Evolutionary conservation across 2,329 filamentous ascomycete species (phyloP).

Genomic region (Aspergillus costaricaensis): DNA sequence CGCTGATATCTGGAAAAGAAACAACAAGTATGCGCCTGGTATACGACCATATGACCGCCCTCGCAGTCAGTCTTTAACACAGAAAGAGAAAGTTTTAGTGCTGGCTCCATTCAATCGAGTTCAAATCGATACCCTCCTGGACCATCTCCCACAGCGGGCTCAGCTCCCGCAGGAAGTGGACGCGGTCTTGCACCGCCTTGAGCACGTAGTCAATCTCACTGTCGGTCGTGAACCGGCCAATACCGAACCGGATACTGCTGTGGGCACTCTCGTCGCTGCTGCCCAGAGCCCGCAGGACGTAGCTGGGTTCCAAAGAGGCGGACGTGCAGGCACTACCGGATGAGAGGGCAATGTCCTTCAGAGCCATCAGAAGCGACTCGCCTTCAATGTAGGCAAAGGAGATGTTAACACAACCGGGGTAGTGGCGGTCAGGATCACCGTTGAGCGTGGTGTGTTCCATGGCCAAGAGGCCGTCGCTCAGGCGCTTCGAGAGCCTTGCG

Average conservation of each 20-base stretch:
- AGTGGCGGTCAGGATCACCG: constrained; percentile 78
- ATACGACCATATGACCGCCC: constrained; percentile 8
- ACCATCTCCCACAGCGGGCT: constrained; percentile 97
- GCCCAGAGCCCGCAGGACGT: constrained; percentile 89
- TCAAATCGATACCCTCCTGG: constrained; percentile 91
- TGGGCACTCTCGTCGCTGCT: constrained; percentile 98
- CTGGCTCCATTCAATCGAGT: constrained; percentile 98
- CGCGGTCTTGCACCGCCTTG: constrained; percentile 86
- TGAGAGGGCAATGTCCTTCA: constrained; percentile 96
- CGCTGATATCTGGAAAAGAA: constrained; percentile 21
- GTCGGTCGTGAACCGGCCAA: constrained; percentile 94
- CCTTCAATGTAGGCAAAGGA: constrained; percentile 98
- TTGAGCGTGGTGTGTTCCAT: constrained; percentile 94
- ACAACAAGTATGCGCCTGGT: constrained; percentile 12
- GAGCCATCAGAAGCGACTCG: constrained; percentile 94
- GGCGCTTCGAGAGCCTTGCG: constrained; percentile 75
- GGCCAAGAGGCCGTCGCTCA: constrained; percentile 77
- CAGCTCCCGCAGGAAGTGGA: constrained; percentile 89
- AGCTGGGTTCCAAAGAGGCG: constrained; percentile 92
- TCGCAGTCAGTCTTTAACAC: constrained; percentile 14
- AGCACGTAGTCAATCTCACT: constrained; percentile 95
- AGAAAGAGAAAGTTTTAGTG: constrained; percentile 50
- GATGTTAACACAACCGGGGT: constrained; percentile 96
- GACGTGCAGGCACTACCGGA: constrained; percentile 97
- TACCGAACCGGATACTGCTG: constrained; percentile 96